Percentiles rank a stretch among this genome's conserved stretches.
phyloP scores from a whole-genome alignment of 2,329 filamentous ascomycete species.

The Ophiobolus disseminans region DNA sequence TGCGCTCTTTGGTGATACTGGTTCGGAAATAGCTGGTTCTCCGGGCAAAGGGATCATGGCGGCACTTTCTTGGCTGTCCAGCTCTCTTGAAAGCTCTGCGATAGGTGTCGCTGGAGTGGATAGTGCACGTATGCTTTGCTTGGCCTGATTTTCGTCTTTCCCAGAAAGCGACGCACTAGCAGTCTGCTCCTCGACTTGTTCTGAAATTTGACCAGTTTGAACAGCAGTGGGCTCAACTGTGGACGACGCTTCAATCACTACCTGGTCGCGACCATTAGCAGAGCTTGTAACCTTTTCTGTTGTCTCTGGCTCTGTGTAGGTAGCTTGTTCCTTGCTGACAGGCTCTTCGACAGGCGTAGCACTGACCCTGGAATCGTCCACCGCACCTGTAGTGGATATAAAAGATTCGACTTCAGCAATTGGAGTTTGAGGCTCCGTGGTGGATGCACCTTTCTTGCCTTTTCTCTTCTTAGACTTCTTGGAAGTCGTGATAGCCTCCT shows the following conservation, averaged over 20 bases:
- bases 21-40: too few species aligned
- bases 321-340: background rate
- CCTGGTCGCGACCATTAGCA: background rate
- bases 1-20: too few species aligned
- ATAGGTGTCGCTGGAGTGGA: too few species aligned
- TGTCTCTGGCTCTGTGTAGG: background rate
- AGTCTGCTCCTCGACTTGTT: constrained; percentile 5
- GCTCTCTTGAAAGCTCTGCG: too few species aligned
- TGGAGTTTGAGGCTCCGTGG: constrained; percentile 27
- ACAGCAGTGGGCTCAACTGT: background rate
- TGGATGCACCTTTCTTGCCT: constrained; percentile 29
- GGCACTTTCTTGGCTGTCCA: too few species aligned
- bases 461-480: constrained; percentile 43
- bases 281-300: background rate
- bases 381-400: background rate
- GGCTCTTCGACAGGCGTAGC: constrained; percentile 3
- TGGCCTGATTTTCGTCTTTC: constrained; percentile 35
- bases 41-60: too few species aligned
- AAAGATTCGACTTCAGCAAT: constrained; percentile 12
- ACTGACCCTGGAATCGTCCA: background rate
- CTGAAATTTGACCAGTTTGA: background rate
- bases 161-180: constrained; percentile 18
- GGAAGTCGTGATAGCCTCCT: constrained; percentile 10
- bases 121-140: constrained; percentile 28
- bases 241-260: background rate